phyloP scores from a whole-genome alignment of 225 moss, liverwort and hornwort genomes.

The Asterella californica region DNA sequence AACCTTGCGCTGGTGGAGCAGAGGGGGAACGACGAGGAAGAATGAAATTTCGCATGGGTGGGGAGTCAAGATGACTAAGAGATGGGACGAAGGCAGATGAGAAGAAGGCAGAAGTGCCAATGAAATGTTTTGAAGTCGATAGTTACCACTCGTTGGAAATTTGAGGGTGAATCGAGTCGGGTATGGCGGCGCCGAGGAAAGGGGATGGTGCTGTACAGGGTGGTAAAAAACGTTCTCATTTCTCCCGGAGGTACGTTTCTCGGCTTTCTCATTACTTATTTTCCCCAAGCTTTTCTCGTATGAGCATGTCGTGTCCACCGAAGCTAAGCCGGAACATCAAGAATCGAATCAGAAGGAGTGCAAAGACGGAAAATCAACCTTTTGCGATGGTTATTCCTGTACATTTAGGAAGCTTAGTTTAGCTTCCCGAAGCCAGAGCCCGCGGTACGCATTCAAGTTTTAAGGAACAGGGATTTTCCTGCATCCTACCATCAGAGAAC shows the following conservation, averaged over 20 bases:
- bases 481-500: background rate
- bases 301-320: background rate
- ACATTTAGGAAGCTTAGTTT: background rate
- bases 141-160: background rate
- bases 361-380: background rate
- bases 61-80: background rate
- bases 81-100: background rate
- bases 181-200: constrained; percentile 35
- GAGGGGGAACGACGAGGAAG: background rate
- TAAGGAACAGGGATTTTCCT: background rate
- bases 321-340: background rate
- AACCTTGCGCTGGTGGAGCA: background rate
- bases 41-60: background rate
- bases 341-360: background rate
- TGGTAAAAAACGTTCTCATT: constrained; percentile 17
- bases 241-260: constrained; percentile 26
- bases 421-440: background rate
- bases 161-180: background rate
- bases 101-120: background rate
- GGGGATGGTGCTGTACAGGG: constrained; percentile 20
- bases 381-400: background rate
- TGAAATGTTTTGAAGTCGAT: too few relatives aligned
- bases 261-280: background rate
- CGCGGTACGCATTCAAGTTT: background rate
- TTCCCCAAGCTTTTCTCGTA: background rate